Evolutionary conservation across 1,284 basidiomycete genomes (phyloP), one percentile per base, ranked within the genome.

Genomic region (Cystobasidium slooffiae): DNA sequence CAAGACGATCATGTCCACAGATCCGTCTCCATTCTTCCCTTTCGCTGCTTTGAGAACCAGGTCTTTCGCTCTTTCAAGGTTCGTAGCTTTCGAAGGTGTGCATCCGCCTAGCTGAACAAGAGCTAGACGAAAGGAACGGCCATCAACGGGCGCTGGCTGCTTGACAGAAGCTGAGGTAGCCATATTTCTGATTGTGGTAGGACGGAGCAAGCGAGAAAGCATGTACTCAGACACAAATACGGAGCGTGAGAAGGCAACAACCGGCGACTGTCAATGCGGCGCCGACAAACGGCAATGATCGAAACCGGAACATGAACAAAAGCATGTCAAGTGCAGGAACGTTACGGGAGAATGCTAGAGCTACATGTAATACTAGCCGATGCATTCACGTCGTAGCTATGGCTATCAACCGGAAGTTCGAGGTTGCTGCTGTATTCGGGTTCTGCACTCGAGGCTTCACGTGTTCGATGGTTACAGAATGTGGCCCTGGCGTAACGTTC

Each of bases 41-140:
- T 81, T 78, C 0, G 88, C 89, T 1, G 94, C 94, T 78, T 87
- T 88, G 6, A 87, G 80, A 72, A 96, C 88, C 86, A 92, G 90
- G 43, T 90, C 87, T 46, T 87, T 85, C 6, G 66, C 55, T 24
- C 70, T 90, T 59, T 84, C 85, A 74, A 97, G 85, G 82, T 96
- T 93, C 39, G 85, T 85, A 1, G 85, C 77, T 84, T 97, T 97
- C 83, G 89, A 87, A 0, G 86, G 78, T 22, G 87, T 86, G 31
- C 92, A 84, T 69, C 85, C 85, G 20, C 91, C 91, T 10, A 97
- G 87, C 82, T 97, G 94, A 70, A 96, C 88, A 66, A 97, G 86
- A 0, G 93, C 92, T 70, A 97, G 86, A 37, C 86, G 90, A 83
- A 97, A 96, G 3, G 88, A 49, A 14, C 59, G 52, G 20, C 76